phyloP scores from a whole-genome alignment of 2,329 filamentous ascomycete genomes.

The Davidsoniella eucalypti region DNA sequence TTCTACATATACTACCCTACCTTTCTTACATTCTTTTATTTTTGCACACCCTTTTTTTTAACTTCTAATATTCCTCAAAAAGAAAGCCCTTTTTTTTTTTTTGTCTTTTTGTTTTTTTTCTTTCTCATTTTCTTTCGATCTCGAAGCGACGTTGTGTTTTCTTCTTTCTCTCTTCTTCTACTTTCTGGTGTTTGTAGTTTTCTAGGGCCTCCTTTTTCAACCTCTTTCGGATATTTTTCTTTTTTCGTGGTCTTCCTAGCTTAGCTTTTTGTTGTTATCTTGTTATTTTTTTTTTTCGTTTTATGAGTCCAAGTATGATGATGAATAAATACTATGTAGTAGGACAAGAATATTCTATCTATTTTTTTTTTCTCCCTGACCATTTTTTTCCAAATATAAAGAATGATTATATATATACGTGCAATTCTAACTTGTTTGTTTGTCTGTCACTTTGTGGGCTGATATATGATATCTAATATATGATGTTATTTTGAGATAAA shows the following conservation, averaged over 20 bases:
- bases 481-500: too few species aligned
- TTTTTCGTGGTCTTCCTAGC: background rate
- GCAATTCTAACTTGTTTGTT: too few species aligned
- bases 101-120: too few species aligned
- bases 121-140: background rate
- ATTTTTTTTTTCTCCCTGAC: background rate
- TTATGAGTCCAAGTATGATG: slow-evolving; percentile 11
- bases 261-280: background rate
- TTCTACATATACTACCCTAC: background rate
- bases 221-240: background rate
- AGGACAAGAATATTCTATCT: background rate
- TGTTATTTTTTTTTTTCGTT: background rate
- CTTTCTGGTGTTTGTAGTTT: background rate
- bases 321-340: background rate
- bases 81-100: background rate
- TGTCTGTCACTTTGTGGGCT: too few species aligned
- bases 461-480: too few species aligned
- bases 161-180: background rate
- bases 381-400: background rate
- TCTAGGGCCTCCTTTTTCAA: background rate
- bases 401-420: too few species aligned
- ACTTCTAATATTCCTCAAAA: slow-evolving; percentile 3
- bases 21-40: background rate
- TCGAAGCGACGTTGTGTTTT: background rate
- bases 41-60: slow-evolving; percentile 5